Percentiles rank a stretch among this genome's conserved stretches.
Evolutionary conservation across 2,329 filamentous ascomycete species (phyloP).

Genomic region (Botrytis fabae): DNA sequence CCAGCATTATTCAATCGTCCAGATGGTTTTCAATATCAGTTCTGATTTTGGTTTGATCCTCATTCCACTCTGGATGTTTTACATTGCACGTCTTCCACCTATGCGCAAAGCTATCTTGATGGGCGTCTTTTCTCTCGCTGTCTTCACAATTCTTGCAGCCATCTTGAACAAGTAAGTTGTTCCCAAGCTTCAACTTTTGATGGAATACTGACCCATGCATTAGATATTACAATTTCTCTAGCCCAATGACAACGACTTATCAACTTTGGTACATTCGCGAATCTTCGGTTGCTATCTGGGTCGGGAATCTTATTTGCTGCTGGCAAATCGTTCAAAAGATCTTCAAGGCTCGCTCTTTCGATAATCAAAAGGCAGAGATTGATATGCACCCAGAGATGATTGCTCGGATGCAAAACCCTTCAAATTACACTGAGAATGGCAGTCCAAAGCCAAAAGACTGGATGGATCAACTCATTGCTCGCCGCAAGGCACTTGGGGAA

Average conservation of each 20-base stretch:
- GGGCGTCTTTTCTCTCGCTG: constrained; percentile 49
- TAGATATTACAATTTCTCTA: constrained; percentile 33
- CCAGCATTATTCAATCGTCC: constrained; percentile 56
- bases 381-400: constrained; percentile 21
- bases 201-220: neutral
- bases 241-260: constrained; percentile 39
- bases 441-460: constrained; percentile 20
- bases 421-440: constrained; percentile 13
- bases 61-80: constrained; percentile 48
- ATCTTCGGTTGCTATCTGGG: constrained; percentile 51
- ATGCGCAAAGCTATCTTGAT: constrained; percentile 47
- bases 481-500: constrained; percentile 5
- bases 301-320: constrained; percentile 53
- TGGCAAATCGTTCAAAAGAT: constrained; percentile 43
- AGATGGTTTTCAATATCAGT: constrained; percentile 58
- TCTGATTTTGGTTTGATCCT: constrained; percentile 60
- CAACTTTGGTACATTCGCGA: constrained; percentile 53
- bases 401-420: constrained; percentile 14
- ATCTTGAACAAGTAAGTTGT: constrained; percentile 48
- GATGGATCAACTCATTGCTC: constrained; percentile 18
- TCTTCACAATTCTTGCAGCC: constrained; percentile 54
- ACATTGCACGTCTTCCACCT: constrained; percentile 43
- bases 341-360: constrained; percentile 32
- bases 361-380: constrained; percentile 21
- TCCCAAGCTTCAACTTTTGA: neutral